Percentiles rank a stretch among this genome's conserved stretches.
These are phyloP conservation scores for Thermomucor indicae-seudaticae DNA, from an alignment of 371 early-diverging fungal species.

Conservation along the genomic window DNA sequence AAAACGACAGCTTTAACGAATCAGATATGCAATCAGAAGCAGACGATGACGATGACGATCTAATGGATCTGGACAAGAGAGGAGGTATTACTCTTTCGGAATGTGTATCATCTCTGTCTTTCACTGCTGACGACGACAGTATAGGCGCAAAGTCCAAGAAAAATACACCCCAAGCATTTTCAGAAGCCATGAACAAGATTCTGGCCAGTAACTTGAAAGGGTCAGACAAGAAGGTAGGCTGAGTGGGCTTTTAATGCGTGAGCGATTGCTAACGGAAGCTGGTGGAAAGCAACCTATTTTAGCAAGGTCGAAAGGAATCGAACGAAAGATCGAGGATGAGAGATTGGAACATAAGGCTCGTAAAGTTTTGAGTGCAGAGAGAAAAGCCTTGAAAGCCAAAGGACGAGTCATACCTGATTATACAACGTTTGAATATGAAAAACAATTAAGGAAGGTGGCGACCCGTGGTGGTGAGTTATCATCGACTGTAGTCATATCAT, in stretches of 20 bases:
- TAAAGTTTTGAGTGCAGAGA: constrained; percentile 61
- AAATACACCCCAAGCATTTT: constrained; percentile 47
- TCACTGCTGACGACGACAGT: background rate
- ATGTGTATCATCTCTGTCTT: background rate
- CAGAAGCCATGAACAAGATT: constrained; percentile 67
- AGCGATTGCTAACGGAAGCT: background rate
- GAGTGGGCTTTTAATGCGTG: background rate
- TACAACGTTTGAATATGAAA: constrained; percentile 72
- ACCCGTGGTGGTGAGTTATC: constrained; percentile 73
- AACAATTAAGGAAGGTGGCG: constrained; percentile 75
- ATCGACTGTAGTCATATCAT: background rate
- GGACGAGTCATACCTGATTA: constrained; percentile 68
- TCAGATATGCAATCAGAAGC: constrained; percentile 17
- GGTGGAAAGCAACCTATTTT: constrained; percentile 63
- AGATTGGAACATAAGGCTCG: constrained; percentile 76
- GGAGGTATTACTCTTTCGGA: constrained; percentile 2
- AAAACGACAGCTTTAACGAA: constrained; percentile 14
- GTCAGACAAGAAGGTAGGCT: constrained; percentile 34
- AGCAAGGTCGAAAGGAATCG: constrained; percentile 67
- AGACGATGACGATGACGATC: constrained; percentile 18
- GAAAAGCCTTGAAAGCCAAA: constrained; percentile 53
- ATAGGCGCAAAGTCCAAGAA: constrained; percentile 34
- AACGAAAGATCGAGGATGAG: constrained; percentile 70
- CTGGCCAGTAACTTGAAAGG: constrained; percentile 53
- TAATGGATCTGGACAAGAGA: constrained; percentile 15